phyloP scores from a whole-genome alignment of 1,139 yeast species.

The Scheffersomyces illinoinensis region DNA sequence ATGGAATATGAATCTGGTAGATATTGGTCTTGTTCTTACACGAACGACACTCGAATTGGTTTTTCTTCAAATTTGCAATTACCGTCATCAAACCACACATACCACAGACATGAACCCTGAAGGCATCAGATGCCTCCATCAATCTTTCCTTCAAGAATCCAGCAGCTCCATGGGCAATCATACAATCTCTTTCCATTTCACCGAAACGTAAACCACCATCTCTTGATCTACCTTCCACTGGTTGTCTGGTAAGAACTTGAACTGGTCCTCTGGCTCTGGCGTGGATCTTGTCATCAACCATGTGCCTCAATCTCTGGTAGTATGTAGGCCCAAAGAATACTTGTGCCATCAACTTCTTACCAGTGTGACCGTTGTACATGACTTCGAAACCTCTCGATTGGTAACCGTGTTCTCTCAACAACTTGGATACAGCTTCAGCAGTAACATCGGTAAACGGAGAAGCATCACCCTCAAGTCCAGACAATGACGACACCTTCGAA shows the following conservation, averaged over 20 bases:
- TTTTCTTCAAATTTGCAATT: constrained; percentile 93
- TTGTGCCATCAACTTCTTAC: constrained; percentile 96
- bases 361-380: constrained; percentile 98
- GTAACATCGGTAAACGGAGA: constrained; percentile 98
- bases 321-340: constrained; percentile 98
- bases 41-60: constrained; percentile 96
- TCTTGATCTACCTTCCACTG: constrained; percentile 99
- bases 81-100: constrained; percentile 97
- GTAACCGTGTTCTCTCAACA: constrained; percentile 92
- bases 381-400: constrained; percentile 98
- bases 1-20: constrained; percentile 95
- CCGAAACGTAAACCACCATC: constrained; percentile 99
- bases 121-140: constrained; percentile 99
- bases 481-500: constrained; percentile 90
- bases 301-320: constrained; percentile 96
- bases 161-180: constrained; percentile 99
- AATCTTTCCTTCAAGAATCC: constrained; percentile 95
- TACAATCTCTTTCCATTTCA: constrained; percentile 99
- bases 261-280: constrained; percentile 99
- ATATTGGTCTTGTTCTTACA: constrained; percentile 98
- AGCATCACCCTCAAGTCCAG: constrained; percentile 98
- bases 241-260: constrained; percentile 96
- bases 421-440: constrained; percentile 90
- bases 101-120: constrained; percentile 97
- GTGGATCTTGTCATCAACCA: constrained; percentile 99